These are phyloP conservation scores for Populus tremula DNA, from an alignment of 345 rosid species.

Conservation along the genomic window DNA sequence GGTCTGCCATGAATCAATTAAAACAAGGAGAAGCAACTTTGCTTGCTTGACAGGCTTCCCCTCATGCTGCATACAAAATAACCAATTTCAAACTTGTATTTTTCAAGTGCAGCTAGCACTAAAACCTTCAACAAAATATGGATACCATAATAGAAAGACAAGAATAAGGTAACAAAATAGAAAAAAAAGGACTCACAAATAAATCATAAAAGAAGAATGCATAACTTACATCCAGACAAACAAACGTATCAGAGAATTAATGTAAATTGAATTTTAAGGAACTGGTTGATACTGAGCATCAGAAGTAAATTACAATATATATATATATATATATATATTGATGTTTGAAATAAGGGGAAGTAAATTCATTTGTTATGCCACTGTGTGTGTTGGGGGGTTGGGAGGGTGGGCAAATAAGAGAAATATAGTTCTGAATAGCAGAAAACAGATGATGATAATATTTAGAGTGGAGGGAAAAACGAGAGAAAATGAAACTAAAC, in stretches of 20 bases:
- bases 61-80: constrained; percentile 19
- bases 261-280: background rate
- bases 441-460: background rate
- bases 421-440: background rate
- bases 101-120: constrained; percentile 14
- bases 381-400: no score
- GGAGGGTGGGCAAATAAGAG: no score
- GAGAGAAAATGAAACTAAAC: background rate
- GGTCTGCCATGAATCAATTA: constrained; percentile 63
- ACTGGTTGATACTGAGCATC: background rate
- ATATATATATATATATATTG: no score
- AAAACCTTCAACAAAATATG: constrained; percentile 17
- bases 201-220: background rate
- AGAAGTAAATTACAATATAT: background rate
- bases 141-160: constrained; percentile 20
- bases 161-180: constrained; percentile 7
- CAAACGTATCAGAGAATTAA: background rate
- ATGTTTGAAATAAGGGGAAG: background rate
- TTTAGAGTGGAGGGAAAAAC: background rate
- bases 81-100: constrained; percentile 8
- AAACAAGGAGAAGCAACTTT: constrained; percentile 17
- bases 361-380: background rate
- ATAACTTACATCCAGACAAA: background rate
- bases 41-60: constrained; percentile 20
- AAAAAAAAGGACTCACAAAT: background rate